These are phyloP conservation scores for Tricholoma matsutake DNA, from an alignment of 768 basidiomycete species.

Conservation along the genomic window DNA sequence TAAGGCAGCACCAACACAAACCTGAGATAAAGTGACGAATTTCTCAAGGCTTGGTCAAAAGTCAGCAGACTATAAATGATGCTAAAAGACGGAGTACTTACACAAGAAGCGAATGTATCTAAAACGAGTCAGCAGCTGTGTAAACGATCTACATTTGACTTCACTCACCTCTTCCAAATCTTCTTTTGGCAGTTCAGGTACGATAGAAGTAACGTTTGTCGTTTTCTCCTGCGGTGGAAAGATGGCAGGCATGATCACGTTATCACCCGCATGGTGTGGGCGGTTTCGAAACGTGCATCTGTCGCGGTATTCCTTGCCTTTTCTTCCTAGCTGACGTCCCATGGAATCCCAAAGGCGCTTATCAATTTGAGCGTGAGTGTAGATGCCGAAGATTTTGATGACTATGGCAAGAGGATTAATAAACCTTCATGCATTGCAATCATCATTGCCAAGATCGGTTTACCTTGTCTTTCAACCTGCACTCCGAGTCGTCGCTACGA, in stretches of 20 bases:
- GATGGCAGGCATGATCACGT: background rate
- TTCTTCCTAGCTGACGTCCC: slow-evolving; percentile 33
- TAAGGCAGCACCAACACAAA: slow-evolving; percentile 14
- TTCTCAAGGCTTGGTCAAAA: slow-evolving; percentile 37
- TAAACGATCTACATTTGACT: background rate
- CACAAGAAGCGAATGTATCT: slow-evolving; percentile 58
- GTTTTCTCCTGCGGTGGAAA: background rate
- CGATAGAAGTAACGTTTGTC: background rate
- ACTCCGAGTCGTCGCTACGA: slow-evolving; percentile 21
- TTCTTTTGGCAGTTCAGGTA: background rate
- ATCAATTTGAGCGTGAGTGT: slow-evolving; percentile 38
- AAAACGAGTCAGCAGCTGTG: background rate
- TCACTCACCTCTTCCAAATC: slow-evolving; percentile 1
- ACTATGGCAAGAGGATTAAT: slow-evolving; percentile 16
- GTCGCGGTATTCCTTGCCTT: slow-evolving; percentile 15
- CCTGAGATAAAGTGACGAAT: slow-evolving; percentile 39
- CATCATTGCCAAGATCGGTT: background rate
- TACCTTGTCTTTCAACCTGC: slow-evolving; percentile 21
- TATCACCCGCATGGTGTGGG: background rate
- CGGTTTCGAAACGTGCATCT: background rate
- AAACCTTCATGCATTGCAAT: background rate
- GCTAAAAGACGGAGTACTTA: slow-evolving; percentile 25
- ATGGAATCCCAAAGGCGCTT: slow-evolving; percentile 37
- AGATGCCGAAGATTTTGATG: slow-evolving; percentile 36
- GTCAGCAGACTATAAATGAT: background rate